Evolutionary conservation across 371 early-diverging fungal genomes (phyloP).

Genomic region (Blakeslea trispora): DNA sequence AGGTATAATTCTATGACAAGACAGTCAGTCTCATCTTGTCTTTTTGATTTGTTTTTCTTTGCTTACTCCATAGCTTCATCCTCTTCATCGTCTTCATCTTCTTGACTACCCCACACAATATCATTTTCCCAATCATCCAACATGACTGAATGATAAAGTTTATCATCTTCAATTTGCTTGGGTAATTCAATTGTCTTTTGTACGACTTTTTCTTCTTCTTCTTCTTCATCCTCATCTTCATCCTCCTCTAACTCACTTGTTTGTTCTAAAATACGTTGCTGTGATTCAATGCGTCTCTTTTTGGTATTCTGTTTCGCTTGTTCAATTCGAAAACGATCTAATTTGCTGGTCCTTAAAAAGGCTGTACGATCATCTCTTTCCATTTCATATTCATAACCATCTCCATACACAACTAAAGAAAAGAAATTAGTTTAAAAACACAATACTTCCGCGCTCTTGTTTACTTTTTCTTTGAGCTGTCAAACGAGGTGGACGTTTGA

Average conservation of each 20-base stretch:
- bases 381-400: conserved; percentile 49
- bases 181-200: background rate
- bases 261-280: conserved; percentile 8
- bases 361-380: conserved; percentile 41
- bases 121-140: conserved; percentile 85
- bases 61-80: conserved; percentile 8
- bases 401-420: conserved; percentile 37
- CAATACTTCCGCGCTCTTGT: background rate
- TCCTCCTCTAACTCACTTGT: conserved; percentile 29
- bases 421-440: background rate
- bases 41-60: no score
- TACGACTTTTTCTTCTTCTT: conserved; percentile 13
- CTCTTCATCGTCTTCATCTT: conserved; percentile 46
- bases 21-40: no score
- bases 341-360: conserved; percentile 37
- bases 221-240: conserved; percentile 34
- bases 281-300: conserved; percentile 33
- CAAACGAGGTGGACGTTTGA: conserved; percentile 38
- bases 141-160: conserved; percentile 61
- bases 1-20: background rate
- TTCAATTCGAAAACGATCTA: conserved; percentile 27
- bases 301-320: conserved; percentile 24
- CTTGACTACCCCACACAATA: conserved; percentile 77
- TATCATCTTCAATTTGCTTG: conserved; percentile 25
- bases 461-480: conserved; percentile 35